Evolutionary conservation across 306 rosid species (phyloP).

Genomic region (Cicer bijugum): DNA sequence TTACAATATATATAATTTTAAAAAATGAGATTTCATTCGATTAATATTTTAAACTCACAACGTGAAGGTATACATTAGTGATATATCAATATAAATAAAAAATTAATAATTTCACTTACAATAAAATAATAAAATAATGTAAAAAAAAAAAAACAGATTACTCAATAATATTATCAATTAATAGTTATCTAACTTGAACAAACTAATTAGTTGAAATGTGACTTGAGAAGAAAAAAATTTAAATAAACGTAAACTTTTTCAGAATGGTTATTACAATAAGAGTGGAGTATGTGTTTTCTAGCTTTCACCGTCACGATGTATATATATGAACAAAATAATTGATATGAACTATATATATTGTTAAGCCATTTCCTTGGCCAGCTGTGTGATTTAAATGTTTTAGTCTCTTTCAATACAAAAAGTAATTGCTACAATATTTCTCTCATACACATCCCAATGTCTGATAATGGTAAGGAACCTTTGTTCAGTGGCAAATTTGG

Average conservation of each 20-base stretch:
- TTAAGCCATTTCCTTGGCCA: constrained; percentile 26
- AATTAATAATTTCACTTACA: too few species aligned
- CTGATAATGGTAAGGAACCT: background rate
- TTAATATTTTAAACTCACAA: too few species aligned
- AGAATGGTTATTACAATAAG: background rate
- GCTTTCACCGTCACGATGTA: constrained; percentile 29
- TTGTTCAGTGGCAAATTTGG: constrained; percentile 11
- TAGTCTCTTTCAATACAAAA: constrained; percentile 8
- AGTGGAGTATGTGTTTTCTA: background rate
- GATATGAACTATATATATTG: constrained; percentile 5
- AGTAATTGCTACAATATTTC: constrained; percentile 14
- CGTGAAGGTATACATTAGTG: too few species aligned
- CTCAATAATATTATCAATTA: too few species aligned
- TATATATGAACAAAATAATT: constrained; percentile 11
- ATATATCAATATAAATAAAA: too few species aligned
- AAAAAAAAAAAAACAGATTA: too few species aligned
- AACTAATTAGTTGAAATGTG: too few species aligned
- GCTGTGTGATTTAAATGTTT: background rate
- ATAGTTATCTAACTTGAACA: background rate
- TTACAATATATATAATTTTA: too few species aligned
- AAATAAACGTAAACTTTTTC: background rate
- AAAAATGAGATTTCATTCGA: too few species aligned
- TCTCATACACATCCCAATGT: background rate
- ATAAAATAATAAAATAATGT: too few species aligned
- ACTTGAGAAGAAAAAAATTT: too few species aligned